These are phyloP conservation scores for Petrea volubilis DNA, from an alignment of 257 asterid species.

Conservation along the genomic window DNA sequence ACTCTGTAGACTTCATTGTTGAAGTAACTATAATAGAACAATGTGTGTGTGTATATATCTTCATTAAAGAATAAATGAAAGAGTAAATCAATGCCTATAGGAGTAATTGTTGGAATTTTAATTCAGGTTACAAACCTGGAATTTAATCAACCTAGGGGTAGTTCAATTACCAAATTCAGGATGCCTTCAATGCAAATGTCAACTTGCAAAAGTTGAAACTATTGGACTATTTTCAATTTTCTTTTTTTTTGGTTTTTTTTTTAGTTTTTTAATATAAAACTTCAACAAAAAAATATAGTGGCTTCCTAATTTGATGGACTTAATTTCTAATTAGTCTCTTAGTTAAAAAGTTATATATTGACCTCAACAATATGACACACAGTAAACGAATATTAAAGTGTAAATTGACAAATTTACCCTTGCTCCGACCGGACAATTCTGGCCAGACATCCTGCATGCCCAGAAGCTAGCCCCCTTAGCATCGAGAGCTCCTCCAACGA, in stretches of 20 bases:
- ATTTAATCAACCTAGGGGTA: constrained; percentile 3
- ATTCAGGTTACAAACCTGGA: too few species aligned
- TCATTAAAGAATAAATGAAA: not conserved
- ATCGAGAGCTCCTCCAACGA: constrained; percentile 54
- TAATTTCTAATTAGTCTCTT: not conserved
- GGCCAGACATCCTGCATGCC: constrained; percentile 51
- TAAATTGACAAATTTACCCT: constrained; percentile 45
- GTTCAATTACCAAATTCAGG: constrained; percentile 9
- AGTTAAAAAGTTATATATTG: not conserved
- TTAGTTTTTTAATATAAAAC: too few species aligned
- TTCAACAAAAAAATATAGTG: too few species aligned
- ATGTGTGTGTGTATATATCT: too few species aligned
- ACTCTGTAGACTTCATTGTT: too few species aligned
- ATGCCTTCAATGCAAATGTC: not conserved
- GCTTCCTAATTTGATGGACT: not conserved
- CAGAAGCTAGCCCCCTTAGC: constrained; percentile 58
- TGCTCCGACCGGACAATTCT: constrained; percentile 62
- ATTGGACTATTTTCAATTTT: too few species aligned
- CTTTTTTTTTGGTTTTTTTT: too few species aligned
- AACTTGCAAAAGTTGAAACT: too few species aligned
- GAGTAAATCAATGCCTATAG: not conserved
- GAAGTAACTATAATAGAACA: too few species aligned
- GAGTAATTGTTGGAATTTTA: not conserved
- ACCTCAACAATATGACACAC: not conserved
- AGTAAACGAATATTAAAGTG: not conserved